Evolutionary conservation across 805 yeast genomes (phyloP), one percentile per base, ranked within the genome.

Genomic region (Spathaspora arborariae): DNA sequence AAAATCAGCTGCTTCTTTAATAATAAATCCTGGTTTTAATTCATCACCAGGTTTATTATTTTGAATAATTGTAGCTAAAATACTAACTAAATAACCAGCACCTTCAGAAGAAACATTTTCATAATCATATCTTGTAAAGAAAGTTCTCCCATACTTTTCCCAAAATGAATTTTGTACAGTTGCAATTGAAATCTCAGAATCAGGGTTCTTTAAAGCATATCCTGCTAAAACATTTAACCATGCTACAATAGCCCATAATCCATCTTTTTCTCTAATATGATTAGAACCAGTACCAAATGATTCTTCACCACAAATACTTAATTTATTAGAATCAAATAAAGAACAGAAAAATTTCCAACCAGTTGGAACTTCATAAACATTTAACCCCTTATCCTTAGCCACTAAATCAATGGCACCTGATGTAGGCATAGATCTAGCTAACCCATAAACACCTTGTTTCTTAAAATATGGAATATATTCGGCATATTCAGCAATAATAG

Each of bases 321-420:
- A 78, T 70, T 90, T 91, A 60, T 88, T 81, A 35, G 96, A 91
- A 63, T 92, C 99, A 59, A 92, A 92, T 54, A 92, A 72, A 4
- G 96, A 92, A 70, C 98, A 91, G 79, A 92, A 92, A 65, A 92
- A 92, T 70, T 92, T 92, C 99, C 99, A 92, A 30, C 98, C 99
- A 16, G 99, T 92, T 46, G 99, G 99, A 5, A 94, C 98, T 69
- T 94, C 99, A 67, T 92, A 92, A 51, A 84, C 74, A 43, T 83
- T 70, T 54, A 92, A 70, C 26, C 85, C 85, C 67, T 88, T 82
- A 49, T 75, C 74, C 63, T 80, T 79, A 24, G 96, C 98, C 20
- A 94, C 99, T 48, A 85, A 76, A 59, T 92, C 99, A 57, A 92
- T 78, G 27, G 99, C 98, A 39, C 87, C 90, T 10, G 95, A 84